phyloP scores from a whole-genome alignment of 2,329 filamentous ascomycete species.

The Xylariales sp. region DNA sequence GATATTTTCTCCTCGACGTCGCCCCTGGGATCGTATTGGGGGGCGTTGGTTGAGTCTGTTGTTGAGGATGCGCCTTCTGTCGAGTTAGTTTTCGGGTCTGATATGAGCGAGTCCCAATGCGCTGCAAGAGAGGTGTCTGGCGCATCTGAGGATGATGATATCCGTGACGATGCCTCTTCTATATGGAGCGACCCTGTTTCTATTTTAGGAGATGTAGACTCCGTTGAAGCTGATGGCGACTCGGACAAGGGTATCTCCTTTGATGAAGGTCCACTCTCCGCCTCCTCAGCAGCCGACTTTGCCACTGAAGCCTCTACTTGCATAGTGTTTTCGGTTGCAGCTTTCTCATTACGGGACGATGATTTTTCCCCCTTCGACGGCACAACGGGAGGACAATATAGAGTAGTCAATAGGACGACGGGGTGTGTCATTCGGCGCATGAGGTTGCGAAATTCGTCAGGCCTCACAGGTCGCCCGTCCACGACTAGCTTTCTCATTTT shows the following conservation, averaged over 20 bases:
- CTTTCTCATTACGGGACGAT: neutral
- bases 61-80: neutral
- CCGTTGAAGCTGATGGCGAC: no score
- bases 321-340: neutral
- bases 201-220: no score
- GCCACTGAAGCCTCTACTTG: no score
- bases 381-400: constrained; percentile 27
- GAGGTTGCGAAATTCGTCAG: constrained; percentile 45
- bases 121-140: neutral
- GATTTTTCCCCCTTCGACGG: neutral
- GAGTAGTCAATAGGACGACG: constrained; percentile 49
- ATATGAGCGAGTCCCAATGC: neutral
- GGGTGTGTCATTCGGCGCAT: constrained; percentile 52
- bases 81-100: neutral
- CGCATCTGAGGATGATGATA: no score
- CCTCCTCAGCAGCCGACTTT: no score
- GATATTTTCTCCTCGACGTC: constrained; percentile 2
- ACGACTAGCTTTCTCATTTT: neutral
- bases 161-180: no score
- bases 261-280: no score
- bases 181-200: no score
- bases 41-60: constrained; percentile 10
- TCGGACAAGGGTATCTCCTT: no score
- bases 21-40: constrained; percentile 11
- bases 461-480: constrained; percentile 17